Evolutionary conservation across 495 filamentous ascomycete genomes (phyloP).

Genomic region (Aspergillus panamensis): DNA sequence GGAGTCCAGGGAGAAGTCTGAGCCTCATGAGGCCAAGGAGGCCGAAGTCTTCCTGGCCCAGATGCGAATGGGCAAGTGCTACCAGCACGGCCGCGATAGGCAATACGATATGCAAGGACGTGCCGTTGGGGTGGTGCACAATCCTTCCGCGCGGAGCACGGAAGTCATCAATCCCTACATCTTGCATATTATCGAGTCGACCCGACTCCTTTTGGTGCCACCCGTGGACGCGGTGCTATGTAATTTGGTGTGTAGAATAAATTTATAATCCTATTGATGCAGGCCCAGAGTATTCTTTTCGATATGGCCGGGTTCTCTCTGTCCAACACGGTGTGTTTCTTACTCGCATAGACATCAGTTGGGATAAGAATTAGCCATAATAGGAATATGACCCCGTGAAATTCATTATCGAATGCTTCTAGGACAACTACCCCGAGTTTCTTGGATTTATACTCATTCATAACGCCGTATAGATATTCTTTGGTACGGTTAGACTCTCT

Average conservation of each 20-base stretch:
- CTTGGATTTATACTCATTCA: slow-evolving; percentile 85
- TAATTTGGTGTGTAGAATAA: slow-evolving; percentile 16
- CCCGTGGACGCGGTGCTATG: slow-evolving; percentile 86
- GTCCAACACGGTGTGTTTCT: slow-evolving; percentile 75
- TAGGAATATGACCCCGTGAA: slow-evolving; percentile 92
- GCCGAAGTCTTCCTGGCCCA: slow-evolving; percentile 79
- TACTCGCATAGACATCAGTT: neutral
- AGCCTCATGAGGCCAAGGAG: slow-evolving; percentile 55
- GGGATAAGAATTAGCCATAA: neutral
- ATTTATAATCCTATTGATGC: neutral
- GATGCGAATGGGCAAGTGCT: slow-evolving; percentile 86
- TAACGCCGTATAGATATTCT: slow-evolving; percentile 94
- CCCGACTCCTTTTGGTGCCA: slow-evolving; percentile 66
- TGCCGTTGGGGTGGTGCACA: slow-evolving; percentile 83
- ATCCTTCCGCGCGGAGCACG: slow-evolving; percentile 80
- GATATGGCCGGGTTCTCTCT: slow-evolving; percentile 91
- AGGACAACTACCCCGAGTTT: slow-evolving; percentile 93
- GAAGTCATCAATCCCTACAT: slow-evolving; percentile 79
- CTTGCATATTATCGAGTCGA: slow-evolving; percentile 89
- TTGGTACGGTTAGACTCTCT: slow-evolving; percentile 46
- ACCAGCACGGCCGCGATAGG: slow-evolving; percentile 80
- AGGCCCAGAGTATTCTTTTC: slow-evolving; percentile 70
- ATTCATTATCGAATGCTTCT: slow-evolving; percentile 96
- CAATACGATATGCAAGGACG: slow-evolving; percentile 71
- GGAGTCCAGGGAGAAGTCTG: slow-evolving; percentile 51